Base-by-base conservation (phyloP, 2,329 filamentous ascomycete species). In the Xylariomycetidae sp. region DNA sequence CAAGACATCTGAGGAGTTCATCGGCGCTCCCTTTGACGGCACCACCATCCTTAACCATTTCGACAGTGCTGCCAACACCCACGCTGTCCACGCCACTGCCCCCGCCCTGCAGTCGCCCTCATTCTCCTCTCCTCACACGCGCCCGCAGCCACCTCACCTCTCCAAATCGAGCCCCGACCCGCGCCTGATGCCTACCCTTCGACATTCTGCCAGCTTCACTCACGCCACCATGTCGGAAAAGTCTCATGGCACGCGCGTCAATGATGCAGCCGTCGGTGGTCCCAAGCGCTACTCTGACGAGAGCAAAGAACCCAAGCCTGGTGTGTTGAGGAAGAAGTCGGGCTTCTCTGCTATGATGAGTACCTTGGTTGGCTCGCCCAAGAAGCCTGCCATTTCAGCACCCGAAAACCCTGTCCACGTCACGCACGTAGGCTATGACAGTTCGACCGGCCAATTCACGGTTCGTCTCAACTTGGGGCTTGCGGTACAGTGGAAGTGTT, bases 341-440 rank as follows among this genome's bases (percentile, higher is more conserved):
- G 87, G 85, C 38, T 87, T 95, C 56, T 88, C 85, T 12, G 85
- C 81, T 47, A 88, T 94, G 53, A 80, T 95, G 68, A 90, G 81
- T 58, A 90, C 82, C 57, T 57, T 82, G 40, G 79, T 93, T 38
- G 84, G 85, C 46, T 90, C 88, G 22, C 88, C 85, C 33, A 85
- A 89, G 61, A 86, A 88, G 45, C 87, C 92, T 29, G 79, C 90
- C 60, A 98, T 98, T 52, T 96, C 92, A n/a, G 86, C 88, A 23
- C 92, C 92, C 34, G 89, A 95, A 61, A 96, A 98, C 53, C 92
- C 92, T 30, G 88, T 96, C 39, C 92, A 96, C 63, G 86, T 98
- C 51, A 96, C 90, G 37, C 92, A 98, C 61, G 92, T 98, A 46
- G 90, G 90, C 49, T 95, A 95, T 59, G 90, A 98, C 62, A 94